Base-by-base conservation (phyloP, 2,329 filamentous ascomycete genomes). In the Rhinocladiella similis region DNA sequence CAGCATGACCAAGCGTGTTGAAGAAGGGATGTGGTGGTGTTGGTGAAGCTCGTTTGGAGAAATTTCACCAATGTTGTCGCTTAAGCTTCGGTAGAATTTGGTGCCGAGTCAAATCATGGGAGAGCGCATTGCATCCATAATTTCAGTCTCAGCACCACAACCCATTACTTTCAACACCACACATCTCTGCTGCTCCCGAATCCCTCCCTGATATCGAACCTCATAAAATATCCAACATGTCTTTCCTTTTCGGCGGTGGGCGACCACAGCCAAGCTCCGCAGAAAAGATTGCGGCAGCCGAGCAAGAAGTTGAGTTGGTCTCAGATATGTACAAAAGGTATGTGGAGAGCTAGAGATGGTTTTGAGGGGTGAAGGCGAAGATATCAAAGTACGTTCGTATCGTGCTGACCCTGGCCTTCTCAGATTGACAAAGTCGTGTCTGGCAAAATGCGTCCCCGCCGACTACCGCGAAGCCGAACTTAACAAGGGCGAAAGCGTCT, bases 291-390 rank as follows among this genome's bases (percentile, higher is more conserved):
- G 89, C 90, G 69, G 90, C 91, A 69, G 92, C 95, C 68, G 93
- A 99, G 80, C 88, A 91, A 66, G 95, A 99, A 80, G 91, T 66
- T 77, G 94, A 97, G 78, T 92, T 97, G 82, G 86, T 97, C 67
- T 90, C 91, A 61, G 92, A 97, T 76, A 97, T 97, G 88, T 96
- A 96, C 83, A 93, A 91, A 80, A 90, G 94, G 94, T 97, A 84
- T 60, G 29, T 33, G 10, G 6, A 33, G 3, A 75, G 50, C 46
- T 53, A 10, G 14, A 5, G 18, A 45, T 33, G 33, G 14, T n/a
- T 20, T 46, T 19, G 3, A 19, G 36, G 22, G 18, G 10, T 16
- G 3, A 10, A 43, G 16, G 33, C 46, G 25, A 29, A 45, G 29
- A 33, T 33, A 4, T 33, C 29, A 33, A 33, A 33, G 3, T 33